Percentiles rank a stretch among this genome's conserved stretches.
Evolutionary conservation across 2,329 filamentous ascomycete genomes (phyloP).

Genomic region (Colletotrichum incanum): DNA sequence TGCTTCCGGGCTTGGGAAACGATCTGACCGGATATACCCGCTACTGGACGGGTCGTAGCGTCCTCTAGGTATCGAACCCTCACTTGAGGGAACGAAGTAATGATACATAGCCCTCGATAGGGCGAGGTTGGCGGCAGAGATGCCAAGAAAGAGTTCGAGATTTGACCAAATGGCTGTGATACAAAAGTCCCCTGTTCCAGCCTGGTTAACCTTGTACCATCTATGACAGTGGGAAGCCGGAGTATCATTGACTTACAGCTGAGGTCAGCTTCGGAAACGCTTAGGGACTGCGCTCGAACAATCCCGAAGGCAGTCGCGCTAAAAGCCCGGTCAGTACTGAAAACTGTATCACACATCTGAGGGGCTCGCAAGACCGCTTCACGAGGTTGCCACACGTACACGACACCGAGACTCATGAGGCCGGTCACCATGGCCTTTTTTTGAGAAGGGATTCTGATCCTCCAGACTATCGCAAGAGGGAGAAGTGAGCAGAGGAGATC

Average conservation of each 20-base stretch:
- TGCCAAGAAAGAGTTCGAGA: constrained; percentile 55
- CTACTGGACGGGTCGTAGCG: too few species aligned
- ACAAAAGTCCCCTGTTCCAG: constrained; percentile 49
- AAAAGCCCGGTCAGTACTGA: too few species aligned
- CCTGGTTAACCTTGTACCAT: too few species aligned
- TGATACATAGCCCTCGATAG: constrained; percentile 46
- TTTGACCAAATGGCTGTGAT: constrained; percentile 57
- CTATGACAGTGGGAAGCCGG: background rate
- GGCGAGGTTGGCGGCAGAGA: constrained; percentile 53
- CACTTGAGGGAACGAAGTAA: constrained; percentile 34
- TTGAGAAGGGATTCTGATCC: constrained; percentile 48
- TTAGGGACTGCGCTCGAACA: constrained; percentile 46
- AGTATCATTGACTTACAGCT: constrained; percentile 44
- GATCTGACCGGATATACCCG: too few species aligned
- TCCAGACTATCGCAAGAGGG: constrained; percentile 53
- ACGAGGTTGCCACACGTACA: constrained; percentile 40
- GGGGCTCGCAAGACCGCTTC: too few species aligned
- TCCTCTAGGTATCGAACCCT: too few species aligned
- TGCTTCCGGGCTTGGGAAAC: too few species aligned
- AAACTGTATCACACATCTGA: too few species aligned
- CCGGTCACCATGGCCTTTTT: constrained; percentile 51
- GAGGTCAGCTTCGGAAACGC: constrained; percentile 45
- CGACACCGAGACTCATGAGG: constrained; percentile 50
- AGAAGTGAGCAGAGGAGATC: constrained; percentile 48
- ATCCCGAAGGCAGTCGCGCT: constrained; percentile 48